Evolutionary conservation across 345 rosid species (phyloP).

Genomic region (Corymbia maculata): DNA sequence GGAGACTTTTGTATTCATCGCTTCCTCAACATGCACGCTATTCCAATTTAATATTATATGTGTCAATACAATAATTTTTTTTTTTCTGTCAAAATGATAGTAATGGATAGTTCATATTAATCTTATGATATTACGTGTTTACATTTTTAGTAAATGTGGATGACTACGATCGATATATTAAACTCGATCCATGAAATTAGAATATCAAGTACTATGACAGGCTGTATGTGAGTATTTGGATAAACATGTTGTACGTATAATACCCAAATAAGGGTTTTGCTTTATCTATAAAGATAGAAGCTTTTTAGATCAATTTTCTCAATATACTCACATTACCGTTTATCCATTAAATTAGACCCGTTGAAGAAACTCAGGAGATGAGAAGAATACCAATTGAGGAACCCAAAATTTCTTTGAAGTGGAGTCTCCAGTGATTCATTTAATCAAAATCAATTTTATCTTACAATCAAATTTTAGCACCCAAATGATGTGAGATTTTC

Average conservation of each 20-base stretch:
- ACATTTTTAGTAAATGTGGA: not conserved
- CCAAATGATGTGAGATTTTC: not conserved
- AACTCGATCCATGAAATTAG: not conserved
- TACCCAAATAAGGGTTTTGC: not conserved
- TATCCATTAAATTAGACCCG: not conserved
- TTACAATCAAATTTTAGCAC: not conserved
- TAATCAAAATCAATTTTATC: not conserved
- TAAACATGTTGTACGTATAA: not conserved
- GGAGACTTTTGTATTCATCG: not conserved
- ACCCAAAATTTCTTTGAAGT: not conserved
- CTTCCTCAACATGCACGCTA: not conserved
- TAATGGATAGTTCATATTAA: not conserved
- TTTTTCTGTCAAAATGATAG: too few relatives aligned
- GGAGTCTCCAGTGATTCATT: not conserved
- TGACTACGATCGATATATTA: not conserved
- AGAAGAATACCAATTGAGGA: not conserved
- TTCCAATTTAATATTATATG: not conserved
- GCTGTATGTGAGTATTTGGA: not conserved
- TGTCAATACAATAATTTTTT: too few relatives aligned
- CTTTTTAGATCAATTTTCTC: not conserved
- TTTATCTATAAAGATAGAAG: not conserved
- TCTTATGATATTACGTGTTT: not conserved
- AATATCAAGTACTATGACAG: rapidly evolving
- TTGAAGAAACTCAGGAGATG: not conserved
- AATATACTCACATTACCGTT: not conserved